Percentiles rank a stretch among this genome's conserved stretches.
Conservation (phyloP, 139 green algal genomes). For the Chlorella ohadii region DNA sequence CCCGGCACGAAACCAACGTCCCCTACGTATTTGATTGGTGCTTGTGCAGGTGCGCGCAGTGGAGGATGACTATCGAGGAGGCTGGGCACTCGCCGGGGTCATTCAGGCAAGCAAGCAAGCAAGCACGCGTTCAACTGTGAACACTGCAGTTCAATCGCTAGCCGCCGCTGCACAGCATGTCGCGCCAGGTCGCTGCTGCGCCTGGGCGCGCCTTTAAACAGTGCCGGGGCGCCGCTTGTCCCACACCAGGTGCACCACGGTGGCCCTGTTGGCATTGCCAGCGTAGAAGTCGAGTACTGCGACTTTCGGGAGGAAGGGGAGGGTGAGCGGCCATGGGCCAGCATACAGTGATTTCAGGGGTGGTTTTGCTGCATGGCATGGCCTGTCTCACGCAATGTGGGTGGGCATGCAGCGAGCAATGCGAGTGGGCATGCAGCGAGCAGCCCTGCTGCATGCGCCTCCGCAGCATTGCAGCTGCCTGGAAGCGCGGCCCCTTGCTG, state of each 20-base stretch:
- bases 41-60: not conserved
- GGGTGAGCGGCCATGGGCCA: too few relatives aligned
- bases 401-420: too few relatives aligned
- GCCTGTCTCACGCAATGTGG: too few relatives aligned
- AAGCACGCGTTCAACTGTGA: not conserved
- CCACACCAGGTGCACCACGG: not conserved
- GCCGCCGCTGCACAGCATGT: not conserved
- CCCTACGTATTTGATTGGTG: too few relatives aligned
- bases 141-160: too few relatives aligned
- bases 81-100: slow-evolving; percentile 4
- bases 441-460: too few relatives aligned
- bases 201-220: not conserved
- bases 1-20: too few relatives aligned
- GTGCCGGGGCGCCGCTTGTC: not conserved
- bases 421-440: too few relatives aligned
- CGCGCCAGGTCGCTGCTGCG: not conserved
- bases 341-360: too few relatives aligned
- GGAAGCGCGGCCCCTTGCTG: not conserved
- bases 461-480: too few relatives aligned
- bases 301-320: slow-evolving; percentile 23
- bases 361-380: too few relatives aligned
- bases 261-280: not conserved
- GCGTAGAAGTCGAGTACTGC: slow-evolving; percentile 5
- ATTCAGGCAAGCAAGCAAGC: not conserved
- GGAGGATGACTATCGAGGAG: slow-evolving; percentile 4